phyloP scores from a whole-genome alignment of 441 rosid species.

The Geranium incanum region DNA sequence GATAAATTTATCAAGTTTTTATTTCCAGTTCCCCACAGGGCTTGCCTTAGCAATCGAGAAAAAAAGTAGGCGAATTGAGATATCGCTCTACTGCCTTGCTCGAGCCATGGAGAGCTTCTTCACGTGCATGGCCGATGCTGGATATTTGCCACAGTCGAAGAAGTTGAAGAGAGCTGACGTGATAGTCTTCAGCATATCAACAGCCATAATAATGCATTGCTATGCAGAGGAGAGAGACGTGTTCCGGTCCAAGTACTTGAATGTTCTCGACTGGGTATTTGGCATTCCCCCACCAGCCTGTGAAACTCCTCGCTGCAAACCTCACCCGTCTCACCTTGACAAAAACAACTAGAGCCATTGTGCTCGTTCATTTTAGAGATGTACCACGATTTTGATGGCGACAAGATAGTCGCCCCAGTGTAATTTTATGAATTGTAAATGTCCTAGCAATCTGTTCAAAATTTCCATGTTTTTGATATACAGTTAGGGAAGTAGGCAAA shows the following conservation, averaged over 20 bases:
- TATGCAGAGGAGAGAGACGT: conserved; percentile 85
- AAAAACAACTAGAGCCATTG: too few species aligned
- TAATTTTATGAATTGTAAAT: too few species aligned
- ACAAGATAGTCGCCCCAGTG: too few species aligned
- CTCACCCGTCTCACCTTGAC: background rate
- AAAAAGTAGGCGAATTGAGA: conserved; percentile 87
- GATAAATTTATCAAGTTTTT: background rate
- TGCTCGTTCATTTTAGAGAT: too few species aligned
- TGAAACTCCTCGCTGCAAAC: conserved; percentile 46
- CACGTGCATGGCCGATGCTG: conserved; percentile 55
- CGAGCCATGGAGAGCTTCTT: conserved; percentile 90
- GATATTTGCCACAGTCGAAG: conserved; percentile 49
- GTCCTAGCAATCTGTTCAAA: too few species aligned
- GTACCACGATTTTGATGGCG: too few species aligned
- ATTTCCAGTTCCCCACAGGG: conserved; percentile 73
- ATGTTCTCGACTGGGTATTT: conserved; percentile 89
- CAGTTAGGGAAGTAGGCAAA: too few species aligned
- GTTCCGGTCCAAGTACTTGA: conserved; percentile 81
- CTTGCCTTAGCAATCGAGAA: conserved; percentile 80
- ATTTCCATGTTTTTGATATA: too few species aligned
- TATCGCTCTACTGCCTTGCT: conserved; percentile 83
- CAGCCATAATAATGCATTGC: conserved; percentile 89
- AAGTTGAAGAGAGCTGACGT: conserved; percentile 76
- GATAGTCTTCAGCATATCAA: conserved; percentile 71
- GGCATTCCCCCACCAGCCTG: conserved; percentile 61